phyloP scores from a whole-genome alignment of 2,329 filamentous ascomycete genomes.

The Elsinoe perseae region DNA sequence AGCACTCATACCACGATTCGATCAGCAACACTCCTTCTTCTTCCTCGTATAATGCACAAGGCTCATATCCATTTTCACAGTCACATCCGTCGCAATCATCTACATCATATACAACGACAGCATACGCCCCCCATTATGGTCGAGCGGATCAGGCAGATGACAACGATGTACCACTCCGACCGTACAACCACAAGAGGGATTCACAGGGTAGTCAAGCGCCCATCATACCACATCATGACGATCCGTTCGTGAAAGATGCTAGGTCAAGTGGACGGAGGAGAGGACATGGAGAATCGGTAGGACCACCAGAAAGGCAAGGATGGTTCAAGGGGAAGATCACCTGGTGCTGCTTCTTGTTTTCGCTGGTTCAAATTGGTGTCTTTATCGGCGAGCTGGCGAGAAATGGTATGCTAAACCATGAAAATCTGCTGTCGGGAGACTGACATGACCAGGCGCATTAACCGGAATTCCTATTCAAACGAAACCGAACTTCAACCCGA shows the following conservation, averaged over 20 bases:
- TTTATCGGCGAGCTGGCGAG: constrained; percentile 84
- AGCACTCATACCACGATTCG: constrained; percentile 10
- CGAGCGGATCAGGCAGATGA: constrained; percentile 40
- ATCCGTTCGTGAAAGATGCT: constrained; percentile 32
- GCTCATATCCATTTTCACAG: constrained; percentile 26
- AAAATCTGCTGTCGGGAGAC: neutral
- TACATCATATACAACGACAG: constrained; percentile 29
- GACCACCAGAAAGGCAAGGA: constrained; percentile 33
- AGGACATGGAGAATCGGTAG: constrained; percentile 17
- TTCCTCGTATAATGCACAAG: constrained; percentile 23
- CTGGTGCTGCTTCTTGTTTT: constrained; percentile 76
- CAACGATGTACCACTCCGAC: constrained; percentile 42
- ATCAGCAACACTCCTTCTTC: constrained; percentile 18
- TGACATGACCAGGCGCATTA: constrained; percentile 49
- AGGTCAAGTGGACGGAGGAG: constrained; percentile 23
- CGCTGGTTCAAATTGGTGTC: constrained; percentile 67
- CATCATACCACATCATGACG: constrained; percentile 36
- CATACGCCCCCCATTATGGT: constrained; percentile 24
- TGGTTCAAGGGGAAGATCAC: constrained; percentile 56
- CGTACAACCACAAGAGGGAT: constrained; percentile 32
- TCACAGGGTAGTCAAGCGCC: constrained; percentile 30
- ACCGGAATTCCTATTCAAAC: constrained; percentile 73
- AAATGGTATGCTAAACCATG: constrained; percentile 54
- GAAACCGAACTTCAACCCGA: constrained; percentile 83
- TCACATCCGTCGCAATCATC: constrained; percentile 20